Percentiles rank a stretch among this genome's conserved stretches.
Evolutionary conservation across 495 filamentous ascomycete species (phyloP).

Genomic region (Penicillium goetzii): DNA sequence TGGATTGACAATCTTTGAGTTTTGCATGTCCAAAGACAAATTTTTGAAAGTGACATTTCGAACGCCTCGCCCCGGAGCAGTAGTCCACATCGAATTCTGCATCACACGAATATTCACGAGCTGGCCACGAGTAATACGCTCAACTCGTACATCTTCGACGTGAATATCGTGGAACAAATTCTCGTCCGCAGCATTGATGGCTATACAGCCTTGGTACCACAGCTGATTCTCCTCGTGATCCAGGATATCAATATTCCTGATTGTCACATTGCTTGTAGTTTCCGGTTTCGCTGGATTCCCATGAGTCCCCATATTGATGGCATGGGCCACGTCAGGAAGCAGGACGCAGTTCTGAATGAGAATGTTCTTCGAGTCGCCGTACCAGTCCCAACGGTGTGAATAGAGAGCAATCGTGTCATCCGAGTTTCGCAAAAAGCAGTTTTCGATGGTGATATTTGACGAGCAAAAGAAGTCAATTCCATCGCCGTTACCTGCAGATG

Average conservation of each 20-base stretch:
- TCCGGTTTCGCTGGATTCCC: slow-evolving; percentile 20
- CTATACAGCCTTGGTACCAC: slow-evolving; percentile 25
- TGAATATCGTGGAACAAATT: slow-evolving; percentile 20
- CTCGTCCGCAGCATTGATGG: slow-evolving; percentile 19
- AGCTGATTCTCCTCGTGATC: slow-evolving; percentile 22
- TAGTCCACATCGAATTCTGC: slow-evolving; percentile 23
- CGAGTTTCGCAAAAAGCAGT: slow-evolving; percentile 22
- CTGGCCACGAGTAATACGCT: slow-evolving; percentile 19
- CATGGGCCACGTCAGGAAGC: slow-evolving; percentile 19
- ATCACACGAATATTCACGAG: slow-evolving; percentile 26
- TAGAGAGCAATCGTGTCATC: slow-evolving; percentile 28
- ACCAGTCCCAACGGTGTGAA: slow-evolving; percentile 18
- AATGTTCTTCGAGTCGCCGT: slow-evolving; percentile 21
- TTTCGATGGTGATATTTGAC: slow-evolving; percentile 11
- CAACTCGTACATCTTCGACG: slow-evolving; percentile 21
- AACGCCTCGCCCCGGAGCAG: slow-evolving; percentile 21
- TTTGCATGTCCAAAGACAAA: slow-evolving; percentile 6
- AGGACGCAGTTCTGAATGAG: slow-evolving; percentile 18
- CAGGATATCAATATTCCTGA: slow-evolving; percentile 22
- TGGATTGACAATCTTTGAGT: slow-evolving; percentile 12
- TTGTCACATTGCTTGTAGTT: slow-evolving; percentile 12
- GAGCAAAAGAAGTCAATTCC: slow-evolving; percentile 27
- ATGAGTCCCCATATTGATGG: slow-evolving; percentile 26
- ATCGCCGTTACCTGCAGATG: slow-evolving; percentile 21
- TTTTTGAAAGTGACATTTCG: slow-evolving; percentile 22